phyloP scores from a whole-genome alignment of 202 grass and related monocot genomes.

The Saccharum hybrid region DNA sequence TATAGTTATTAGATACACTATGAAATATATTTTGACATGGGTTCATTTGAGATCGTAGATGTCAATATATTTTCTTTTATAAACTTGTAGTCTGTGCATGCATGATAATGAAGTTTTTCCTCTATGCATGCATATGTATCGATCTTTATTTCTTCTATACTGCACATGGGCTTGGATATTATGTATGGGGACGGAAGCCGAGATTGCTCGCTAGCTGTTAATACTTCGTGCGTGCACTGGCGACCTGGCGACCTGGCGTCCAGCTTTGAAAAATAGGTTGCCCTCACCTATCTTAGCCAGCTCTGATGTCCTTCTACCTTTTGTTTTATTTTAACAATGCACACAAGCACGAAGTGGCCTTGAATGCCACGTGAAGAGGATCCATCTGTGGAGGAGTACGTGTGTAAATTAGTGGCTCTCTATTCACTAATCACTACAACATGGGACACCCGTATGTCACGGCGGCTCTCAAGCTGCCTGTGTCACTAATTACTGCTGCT shows the following conservation, averaged over 20 bases:
- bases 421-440: constrained; percentile 24
- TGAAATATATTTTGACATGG: not conserved
- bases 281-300: constrained; percentile 22
- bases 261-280: constrained; percentile 2
- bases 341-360: constrained; percentile 52
- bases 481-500: constrained; percentile 5
- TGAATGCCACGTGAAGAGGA: constrained; percentile 63
- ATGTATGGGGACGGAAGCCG: not conserved
- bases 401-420: not conserved
- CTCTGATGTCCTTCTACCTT: not conserved
- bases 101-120: not conserved
- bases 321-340: constrained; percentile 29
- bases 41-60: not conserved
- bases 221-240: constrained; percentile 1
- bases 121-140: not conserved
- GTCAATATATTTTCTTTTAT: not conserved
- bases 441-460: constrained; percentile 18
- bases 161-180: not conserved
- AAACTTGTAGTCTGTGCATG: not conserved
- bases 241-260: not conserved
- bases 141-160: not conserved
- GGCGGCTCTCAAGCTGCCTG: constrained; percentile 7
- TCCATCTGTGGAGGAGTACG: not conserved
- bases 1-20: not conserved
- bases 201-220: constrained; percentile 16